These are phyloP conservation scores for Sugiyamaella marilandica DNA, from an alignment of 805 yeast genomes.

Conservation along the genomic window DNA sequence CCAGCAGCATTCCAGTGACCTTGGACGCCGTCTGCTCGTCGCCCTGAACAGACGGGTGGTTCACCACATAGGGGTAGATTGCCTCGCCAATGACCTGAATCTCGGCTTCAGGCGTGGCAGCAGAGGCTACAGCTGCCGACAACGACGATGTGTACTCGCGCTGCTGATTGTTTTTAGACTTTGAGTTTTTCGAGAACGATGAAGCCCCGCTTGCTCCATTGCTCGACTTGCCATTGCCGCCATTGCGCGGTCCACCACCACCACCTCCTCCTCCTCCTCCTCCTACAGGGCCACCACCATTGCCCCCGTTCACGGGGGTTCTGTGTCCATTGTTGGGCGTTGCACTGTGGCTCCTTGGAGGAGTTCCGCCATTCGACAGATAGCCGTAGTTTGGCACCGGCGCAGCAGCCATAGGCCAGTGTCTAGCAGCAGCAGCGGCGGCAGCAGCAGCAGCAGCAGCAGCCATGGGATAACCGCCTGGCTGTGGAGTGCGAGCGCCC, in stretches of 20 bases:
- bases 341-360: conserved; percentile 6
- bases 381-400: not conserved
- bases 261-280: not conserved
- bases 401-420: conserved; percentile 1
- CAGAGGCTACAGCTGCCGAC: conserved; percentile 36
- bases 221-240: conserved; percentile 13
- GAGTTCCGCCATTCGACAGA: not conserved
- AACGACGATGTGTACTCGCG: conserved; percentile 35
- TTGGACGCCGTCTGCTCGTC: conserved; percentile 84
- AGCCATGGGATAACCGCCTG: not conserved
- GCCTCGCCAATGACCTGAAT: conserved; percentile 69
- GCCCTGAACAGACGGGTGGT: conserved; percentile 72
- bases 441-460: not conserved
- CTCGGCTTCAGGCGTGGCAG: conserved; percentile 40
- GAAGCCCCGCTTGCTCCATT: not conserved
- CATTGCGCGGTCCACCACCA: not conserved
- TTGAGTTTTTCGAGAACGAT: not conserved
- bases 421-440: not conserved
- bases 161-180: conserved; percentile 4
- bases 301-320: not conserved
- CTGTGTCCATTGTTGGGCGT: conserved; percentile 5
- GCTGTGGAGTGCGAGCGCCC: not conserved
- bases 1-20: conserved; percentile 91
- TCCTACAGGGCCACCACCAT: not conserved
- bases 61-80: conserved; percentile 77